phyloP scores from a whole-genome alignment of 2,329 filamentous ascomycete species.

The Emericellopsis atlantica region DNA sequence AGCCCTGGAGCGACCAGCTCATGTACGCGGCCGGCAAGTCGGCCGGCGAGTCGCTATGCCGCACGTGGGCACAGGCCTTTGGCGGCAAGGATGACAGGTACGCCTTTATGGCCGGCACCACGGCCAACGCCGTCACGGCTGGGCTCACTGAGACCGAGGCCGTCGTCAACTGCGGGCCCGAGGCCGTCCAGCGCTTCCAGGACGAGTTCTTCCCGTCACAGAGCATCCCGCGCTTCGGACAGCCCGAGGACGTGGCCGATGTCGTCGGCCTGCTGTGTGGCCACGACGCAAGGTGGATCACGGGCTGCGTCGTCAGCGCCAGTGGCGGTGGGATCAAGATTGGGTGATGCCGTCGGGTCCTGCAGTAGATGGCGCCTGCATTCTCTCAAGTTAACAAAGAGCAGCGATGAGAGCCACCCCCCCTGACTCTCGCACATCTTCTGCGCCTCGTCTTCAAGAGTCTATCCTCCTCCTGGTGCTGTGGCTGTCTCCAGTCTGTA shows the following conservation, averaged over 20 bases:
- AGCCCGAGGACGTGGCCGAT: slow-evolving; percentile 21
- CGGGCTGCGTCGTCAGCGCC: slow-evolving; percentile 19
- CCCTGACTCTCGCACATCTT: too few relatives aligned
- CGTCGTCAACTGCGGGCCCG: slow-evolving; percentile 16
- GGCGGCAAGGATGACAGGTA: slow-evolving; percentile 17
- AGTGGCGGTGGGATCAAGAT: slow-evolving; percentile 22
- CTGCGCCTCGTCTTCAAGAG: too few relatives aligned
- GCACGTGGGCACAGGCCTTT: slow-evolving; percentile 21
- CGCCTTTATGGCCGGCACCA: slow-evolving; percentile 16
- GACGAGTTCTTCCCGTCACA: too few relatives aligned
- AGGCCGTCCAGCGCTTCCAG: slow-evolving; percentile 5
- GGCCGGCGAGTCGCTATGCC: slow-evolving; percentile 19
- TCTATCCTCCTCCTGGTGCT: too few relatives aligned
- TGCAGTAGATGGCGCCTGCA: neutral
- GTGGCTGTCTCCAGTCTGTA: too few relatives aligned
- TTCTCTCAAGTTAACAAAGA: neutral
- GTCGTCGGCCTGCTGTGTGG: slow-evolving; percentile 20
- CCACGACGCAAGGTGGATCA: slow-evolving; percentile 19
- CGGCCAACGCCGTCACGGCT: slow-evolving; percentile 17
- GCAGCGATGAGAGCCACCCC: neutral
- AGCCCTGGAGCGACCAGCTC: slow-evolving; percentile 10
- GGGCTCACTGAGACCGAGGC: slow-evolving; percentile 20
- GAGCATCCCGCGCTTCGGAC: slow-evolving; percentile 9
- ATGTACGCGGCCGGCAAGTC: slow-evolving; percentile 21
- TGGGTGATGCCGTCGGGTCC: slow-evolving; percentile 2